phyloP scores from a whole-genome alignment of 129 eudicot species.

The Escallonia herrerae region DNA sequence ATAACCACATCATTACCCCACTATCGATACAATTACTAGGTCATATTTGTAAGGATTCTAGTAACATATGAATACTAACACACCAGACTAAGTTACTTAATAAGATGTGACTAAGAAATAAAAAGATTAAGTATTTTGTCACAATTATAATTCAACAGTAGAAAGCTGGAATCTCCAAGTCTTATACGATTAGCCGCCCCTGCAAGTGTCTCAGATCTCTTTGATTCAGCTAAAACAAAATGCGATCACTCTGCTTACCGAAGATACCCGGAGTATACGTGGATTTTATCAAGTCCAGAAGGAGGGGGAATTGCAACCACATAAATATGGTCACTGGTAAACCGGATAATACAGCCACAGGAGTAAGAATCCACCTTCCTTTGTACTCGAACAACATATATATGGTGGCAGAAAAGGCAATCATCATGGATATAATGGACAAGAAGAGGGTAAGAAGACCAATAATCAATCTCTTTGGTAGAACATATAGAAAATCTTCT shows the following conservation, averaged over 20 bases:
- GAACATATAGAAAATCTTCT: slow-evolving; percentile 20
- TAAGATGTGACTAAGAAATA: too few relatives aligned
- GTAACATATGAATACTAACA: too few relatives aligned
- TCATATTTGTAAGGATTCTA: too few relatives aligned
- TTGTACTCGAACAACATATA: neutral
- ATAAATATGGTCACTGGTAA: slow-evolving; percentile 9
- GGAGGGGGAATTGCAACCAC: slow-evolving; percentile 16
- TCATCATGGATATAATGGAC: slow-evolving; percentile 19
- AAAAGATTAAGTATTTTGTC: too few relatives aligned
- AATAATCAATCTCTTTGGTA: slow-evolving; percentile 17
- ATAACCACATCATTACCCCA: too few relatives aligned
- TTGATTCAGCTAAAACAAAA: neutral
- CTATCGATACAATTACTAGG: too few relatives aligned
- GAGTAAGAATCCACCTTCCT: neutral
- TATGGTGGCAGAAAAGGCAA: slow-evolving; percentile 7
- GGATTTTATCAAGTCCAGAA: slow-evolving; percentile 12
- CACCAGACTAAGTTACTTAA: too few relatives aligned
- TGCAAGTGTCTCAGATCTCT: neutral
- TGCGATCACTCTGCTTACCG: slow-evolving; percentile 1
- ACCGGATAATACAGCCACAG: neutral
- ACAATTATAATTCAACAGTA: too few relatives aligned
- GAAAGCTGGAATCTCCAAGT: too few relatives aligned
- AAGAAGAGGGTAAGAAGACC: slow-evolving; percentile 24
- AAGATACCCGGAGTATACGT: slow-evolving; percentile 16
- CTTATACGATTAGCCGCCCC: too few relatives aligned